Base-by-base conservation (phyloP, 2,329 filamentous ascomycete genomes). In the Ascosphaera aggregata region DNA sequence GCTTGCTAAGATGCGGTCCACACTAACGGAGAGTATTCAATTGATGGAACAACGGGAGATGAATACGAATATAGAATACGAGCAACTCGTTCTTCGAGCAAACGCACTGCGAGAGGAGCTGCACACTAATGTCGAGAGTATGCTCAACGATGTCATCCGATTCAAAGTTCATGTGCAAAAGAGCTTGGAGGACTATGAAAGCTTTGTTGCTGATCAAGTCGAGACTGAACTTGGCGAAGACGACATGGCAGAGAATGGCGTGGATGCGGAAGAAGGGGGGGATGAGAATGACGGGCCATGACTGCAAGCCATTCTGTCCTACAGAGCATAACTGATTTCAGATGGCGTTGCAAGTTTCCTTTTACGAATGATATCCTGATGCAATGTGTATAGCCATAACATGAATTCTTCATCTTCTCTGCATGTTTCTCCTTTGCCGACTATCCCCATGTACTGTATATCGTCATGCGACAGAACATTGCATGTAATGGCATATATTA, bases 101-200 rank as follows among this genome's bases (percentile, higher is more conserved):
- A 81, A 81, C 45, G 64, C 80, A 1, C 66, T 95, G 18, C 73
- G 89, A n/a, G 89, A 98, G 56, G 85, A 95, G 55, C 66, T 98
- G n/a, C 89, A 98, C 56, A 93, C 84, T 0, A 85, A 94, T 55
- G 81, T 94, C 49, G 89, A 94, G 61, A 77, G 76, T 49, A 92
- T 95, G 71, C 63, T 98, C 43, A 92, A 94, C 60, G 85, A 95
- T 53, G 79, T 94, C 44, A 92, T 95, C 62, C 85, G 91, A 52
- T 95, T 98, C 71, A 98, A 98, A 62, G 80, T 98, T 46, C 85
- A 95, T 52, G 67, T 98, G 39, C 89, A 98, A 57, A 85, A 84
- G 61, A 77, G 74, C 42, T 64, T 98, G 40, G 86, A 94, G 54
- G 81, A 89, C 51, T 95, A 93, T 55, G 89, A 98, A 59, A 74